phyloP scores from a whole-genome alignment of 1,284 basidiomycete species.

The Schizophyllum amplum region DNA sequence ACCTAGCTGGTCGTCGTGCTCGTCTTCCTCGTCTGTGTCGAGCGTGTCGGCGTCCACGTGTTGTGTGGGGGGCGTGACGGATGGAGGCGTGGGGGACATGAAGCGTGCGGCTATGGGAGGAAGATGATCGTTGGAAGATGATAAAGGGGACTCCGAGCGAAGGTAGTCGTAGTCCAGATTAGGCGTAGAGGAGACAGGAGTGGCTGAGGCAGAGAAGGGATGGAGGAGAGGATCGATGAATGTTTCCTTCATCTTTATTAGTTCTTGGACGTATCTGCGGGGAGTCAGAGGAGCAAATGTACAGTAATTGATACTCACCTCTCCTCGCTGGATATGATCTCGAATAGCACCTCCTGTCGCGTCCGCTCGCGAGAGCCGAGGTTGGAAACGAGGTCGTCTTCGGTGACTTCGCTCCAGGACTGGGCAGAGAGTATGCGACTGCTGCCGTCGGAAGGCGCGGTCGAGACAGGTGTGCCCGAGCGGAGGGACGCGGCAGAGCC shows the following conservation, averaged over 20 bases:
- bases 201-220: constrained; percentile 48
- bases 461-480: constrained; percentile 72
- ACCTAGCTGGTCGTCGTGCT: constrained; percentile 45
- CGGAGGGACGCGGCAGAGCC: constrained; percentile 60
- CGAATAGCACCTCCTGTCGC: constrained; percentile 94
- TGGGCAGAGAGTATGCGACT: constrained; percentile 71
- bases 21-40: constrained; percentile 66
- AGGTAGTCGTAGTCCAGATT: constrained; percentile 61
- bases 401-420: constrained; percentile 94
- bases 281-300: constrained; percentile 12
- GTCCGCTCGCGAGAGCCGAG: constrained; percentile 90
- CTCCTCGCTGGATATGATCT: constrained; percentile 96
- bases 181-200: constrained; percentile 45
- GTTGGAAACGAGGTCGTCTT: constrained; percentile 91
- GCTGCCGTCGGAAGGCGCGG: constrained; percentile 56
- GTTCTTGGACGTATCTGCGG: constrained; percentile 82
- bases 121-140: constrained; percentile 62
- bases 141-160: constrained; percentile 51
- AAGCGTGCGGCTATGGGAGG: constrained; percentile 88
- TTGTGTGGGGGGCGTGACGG: constrained; percentile 37
- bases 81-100: constrained; percentile 58
- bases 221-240: constrained; percentile 90
- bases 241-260: constrained; percentile 86
- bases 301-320: constrained; percentile 39
- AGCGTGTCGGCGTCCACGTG: constrained; percentile 66